A percentile compares a stretch with the other conserved stretches of the same genome.
These are phyloP conservation scores for Cicer yamashitae DNA, from an alignment of 306 rosid species.

Conservation along the genomic window DNA sequence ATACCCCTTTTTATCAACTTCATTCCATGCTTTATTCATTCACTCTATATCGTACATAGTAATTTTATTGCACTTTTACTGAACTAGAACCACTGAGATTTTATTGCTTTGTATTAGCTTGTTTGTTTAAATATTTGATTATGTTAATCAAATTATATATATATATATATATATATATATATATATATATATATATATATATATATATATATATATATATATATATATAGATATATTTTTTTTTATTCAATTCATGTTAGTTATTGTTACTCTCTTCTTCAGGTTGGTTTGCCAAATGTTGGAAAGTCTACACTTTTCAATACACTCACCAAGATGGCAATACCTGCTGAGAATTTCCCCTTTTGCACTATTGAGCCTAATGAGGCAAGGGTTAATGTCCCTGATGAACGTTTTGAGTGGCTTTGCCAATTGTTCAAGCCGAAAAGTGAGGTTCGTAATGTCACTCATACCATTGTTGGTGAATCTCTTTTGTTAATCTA, in stretches of 20 bases:
- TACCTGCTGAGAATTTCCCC: conserved; percentile 98
- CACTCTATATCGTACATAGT: conserved; percentile 1
- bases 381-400: conserved; percentile 93
- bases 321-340: conserved; percentile 87
- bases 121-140: neutral
- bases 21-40: conserved; percentile 7
- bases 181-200: no score
- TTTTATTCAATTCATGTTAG: conserved; percentile 1
- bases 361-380: conserved; percentile 99
- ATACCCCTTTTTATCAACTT: conserved; percentile 13
- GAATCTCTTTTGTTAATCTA: conserved; percentile 8
- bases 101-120: neutral
- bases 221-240: no score
- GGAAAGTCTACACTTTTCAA: conserved; percentile 97
- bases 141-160: neutral
- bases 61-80: conserved; percentile 18
- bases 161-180: no score
- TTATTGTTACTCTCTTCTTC: conserved; percentile 38
- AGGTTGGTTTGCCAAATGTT: conserved; percentile 99
- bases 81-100: conserved; percentile 4
- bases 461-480: neutral
- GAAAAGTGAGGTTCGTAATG: conserved; percentile 82
- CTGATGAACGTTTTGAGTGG: conserved; percentile 97
- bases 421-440: conserved; percentile 91
- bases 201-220: no score